A percentile compares a stretch with the other conserved stretches of the same genome.
These are phyloP conservation scores for Calonectria hongkongensis DNA, from an alignment of 2,329 filamentous ascomycete genomes.

Conservation along the genomic window DNA sequence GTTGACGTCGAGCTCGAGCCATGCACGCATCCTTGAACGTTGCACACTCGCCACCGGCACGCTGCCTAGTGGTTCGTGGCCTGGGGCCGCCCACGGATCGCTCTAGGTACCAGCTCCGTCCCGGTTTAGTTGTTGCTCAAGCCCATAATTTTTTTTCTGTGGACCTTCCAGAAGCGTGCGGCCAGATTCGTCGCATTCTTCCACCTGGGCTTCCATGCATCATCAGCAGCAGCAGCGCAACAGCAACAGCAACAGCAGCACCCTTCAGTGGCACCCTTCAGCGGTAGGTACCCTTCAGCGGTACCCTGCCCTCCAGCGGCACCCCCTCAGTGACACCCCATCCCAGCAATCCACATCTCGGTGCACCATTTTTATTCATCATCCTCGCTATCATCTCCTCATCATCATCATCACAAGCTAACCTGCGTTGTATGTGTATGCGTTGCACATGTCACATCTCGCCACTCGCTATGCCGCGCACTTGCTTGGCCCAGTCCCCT, in stretches of 20 bases:
- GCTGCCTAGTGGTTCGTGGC: constrained; percentile 29
- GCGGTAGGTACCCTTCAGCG: too few species aligned
- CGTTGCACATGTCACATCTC: constrained; percentile 20
- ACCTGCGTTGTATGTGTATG: background rate
- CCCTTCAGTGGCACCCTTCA: too few species aligned
- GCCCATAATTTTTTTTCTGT: constrained; percentile 27
- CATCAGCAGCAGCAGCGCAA: background rate
- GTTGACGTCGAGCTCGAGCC: background rate
- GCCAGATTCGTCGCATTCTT: constrained; percentile 31
- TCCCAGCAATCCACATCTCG: background rate
- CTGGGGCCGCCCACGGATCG: constrained; percentile 29
- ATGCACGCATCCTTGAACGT: constrained; percentile 4
- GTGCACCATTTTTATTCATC: too few species aligned
- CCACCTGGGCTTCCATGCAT: constrained; percentile 39
- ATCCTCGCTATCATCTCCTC: too few species aligned
- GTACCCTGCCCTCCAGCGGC: too few species aligned
- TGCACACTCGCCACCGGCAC: constrained; percentile 25
- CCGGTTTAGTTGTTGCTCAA: constrained; percentile 26
- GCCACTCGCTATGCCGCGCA: constrained; percentile 24
- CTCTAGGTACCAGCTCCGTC: constrained; percentile 26
- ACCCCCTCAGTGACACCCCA: too few species aligned
- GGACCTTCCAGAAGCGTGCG: constrained; percentile 36
- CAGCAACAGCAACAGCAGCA: too few species aligned
- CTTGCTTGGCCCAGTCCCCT: constrained; percentile 1
- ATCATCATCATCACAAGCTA: too few species aligned